Conservation (phyloP, 2,329 filamentous ascomycete species). For the Lecanicillium sp. region DNA sequence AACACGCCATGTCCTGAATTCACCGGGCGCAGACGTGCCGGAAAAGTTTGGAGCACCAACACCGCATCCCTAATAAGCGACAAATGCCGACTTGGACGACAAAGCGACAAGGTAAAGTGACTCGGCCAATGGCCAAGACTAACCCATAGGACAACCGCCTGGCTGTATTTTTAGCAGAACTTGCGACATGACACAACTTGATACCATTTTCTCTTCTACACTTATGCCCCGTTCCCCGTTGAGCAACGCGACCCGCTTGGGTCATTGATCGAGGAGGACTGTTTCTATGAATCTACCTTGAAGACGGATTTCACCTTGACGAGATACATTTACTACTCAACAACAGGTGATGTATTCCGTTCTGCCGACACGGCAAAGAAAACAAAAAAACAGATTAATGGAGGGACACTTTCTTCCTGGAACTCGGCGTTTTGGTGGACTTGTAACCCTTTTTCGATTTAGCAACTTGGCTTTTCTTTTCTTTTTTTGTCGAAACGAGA, state of each 20-base stretch:
- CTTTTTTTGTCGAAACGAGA: neutral
- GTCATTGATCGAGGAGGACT: neutral
- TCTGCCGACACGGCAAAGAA: neutral
- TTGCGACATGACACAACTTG: neutral
- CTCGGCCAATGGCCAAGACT: slow-evolving; percentile 5
- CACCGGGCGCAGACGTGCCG: neutral
- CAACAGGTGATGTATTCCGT: slow-evolving; percentile 1
- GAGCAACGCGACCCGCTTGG: neutral
- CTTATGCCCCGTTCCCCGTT: neutral
- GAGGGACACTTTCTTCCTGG: neutral
- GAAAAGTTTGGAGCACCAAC: neutral
- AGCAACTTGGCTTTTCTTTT: slow-evolving; percentile 1
- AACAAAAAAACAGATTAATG: too few species aligned
- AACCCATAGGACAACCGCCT: slow-evolving; percentile 1
- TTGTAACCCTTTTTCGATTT: slow-evolving; percentile 8
- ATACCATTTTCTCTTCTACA: neutral
- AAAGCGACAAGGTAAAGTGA: slow-evolving; percentile 8
- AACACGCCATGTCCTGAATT: neutral
- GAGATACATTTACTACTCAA: slow-evolving; percentile 1
- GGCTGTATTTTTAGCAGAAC: neutral
- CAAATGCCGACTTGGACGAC: neutral
- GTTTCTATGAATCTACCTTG: neutral
- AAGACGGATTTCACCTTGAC: neutral
- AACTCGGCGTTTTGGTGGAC: neutral
- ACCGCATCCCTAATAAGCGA: neutral